Base-by-base conservation (phyloP, 2,329 filamentous ascomycete genomes). In the Chaetomiaceae sp. region DNA sequence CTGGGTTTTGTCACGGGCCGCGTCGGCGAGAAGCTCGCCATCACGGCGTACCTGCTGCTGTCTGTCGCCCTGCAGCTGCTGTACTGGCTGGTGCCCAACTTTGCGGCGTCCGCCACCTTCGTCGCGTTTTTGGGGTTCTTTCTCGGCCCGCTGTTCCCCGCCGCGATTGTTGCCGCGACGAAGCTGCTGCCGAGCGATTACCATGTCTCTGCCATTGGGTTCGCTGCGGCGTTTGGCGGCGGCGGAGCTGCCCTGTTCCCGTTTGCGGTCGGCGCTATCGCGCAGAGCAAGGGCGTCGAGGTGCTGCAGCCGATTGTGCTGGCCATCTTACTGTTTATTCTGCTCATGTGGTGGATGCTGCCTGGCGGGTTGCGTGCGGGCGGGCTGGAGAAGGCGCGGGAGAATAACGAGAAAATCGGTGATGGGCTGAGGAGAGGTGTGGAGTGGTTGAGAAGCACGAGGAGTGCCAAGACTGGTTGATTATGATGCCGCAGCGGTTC, bases 11-110 rank as follows among this genome's bases (percentile, higher is more conserved):
- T 90, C 3, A 94, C 88, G 1, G 81, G 83, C 2, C 69, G 74
- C 2, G 69, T 88, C 15, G 87, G 87, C 0, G 88, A 91, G 67
- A 87, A 84, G 61, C 60, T 76, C 14, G 76, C 81, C 32, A 75
- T 84, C 42, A 64, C 72, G 6, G 61, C 69, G 10, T 94, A 93
- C 62, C 72, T 91, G 7, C 58, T 76, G 3, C 60, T 82, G 9
- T 75, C 77, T 12, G 76, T 88, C 42, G 78, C 58, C 0, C 71
- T 88, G 24, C 75, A 88, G 59, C 68, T 93, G 2, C 65, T 90
- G 48, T 88, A 90, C 68, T 93, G 87, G 87, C 78, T 90, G 4
- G 81, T 93, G 0, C 86, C 86, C 0, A 78, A 79, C 46, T 88
- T 91, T 60, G 75, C 85, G 50, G 82, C 85, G 22, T 86, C 84